These are phyloP conservation scores for Beta corolliflora DNA, from an alignment of 179 eudicot genomes.

Conservation along the genomic window DNA sequence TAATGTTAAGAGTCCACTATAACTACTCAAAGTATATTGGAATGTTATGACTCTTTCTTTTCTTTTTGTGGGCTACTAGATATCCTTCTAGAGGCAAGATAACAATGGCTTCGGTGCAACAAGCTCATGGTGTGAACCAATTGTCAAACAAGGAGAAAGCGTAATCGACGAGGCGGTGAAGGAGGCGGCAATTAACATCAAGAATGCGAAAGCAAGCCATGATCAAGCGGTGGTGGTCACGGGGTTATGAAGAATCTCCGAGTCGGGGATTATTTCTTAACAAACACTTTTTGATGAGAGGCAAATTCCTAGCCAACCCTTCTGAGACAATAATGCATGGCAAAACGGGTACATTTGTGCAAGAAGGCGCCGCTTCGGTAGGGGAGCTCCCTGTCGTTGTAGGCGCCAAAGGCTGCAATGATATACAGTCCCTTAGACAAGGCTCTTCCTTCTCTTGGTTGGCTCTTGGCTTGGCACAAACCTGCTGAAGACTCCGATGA, in stretches of 20 bases:
- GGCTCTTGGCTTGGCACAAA: constrained; percentile 10
- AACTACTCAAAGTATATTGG: no score
- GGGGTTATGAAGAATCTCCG: neutral
- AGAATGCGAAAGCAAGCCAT: neutral
- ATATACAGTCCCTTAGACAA: neutral
- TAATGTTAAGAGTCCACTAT: no score
- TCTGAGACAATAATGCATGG: neutral
- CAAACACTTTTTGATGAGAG: neutral
- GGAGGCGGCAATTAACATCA: neutral
- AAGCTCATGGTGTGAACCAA: neutral
- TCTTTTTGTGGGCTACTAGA: no score
- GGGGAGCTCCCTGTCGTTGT: neutral
- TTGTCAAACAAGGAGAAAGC: neutral
- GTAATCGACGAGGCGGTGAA: neutral
- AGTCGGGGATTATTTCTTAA: neutral
- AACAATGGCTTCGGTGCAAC: constrained; percentile 1
- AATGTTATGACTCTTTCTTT: no score
- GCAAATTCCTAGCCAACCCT: neutral
- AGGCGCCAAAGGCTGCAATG: neutral
- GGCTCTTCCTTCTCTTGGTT: constrained; percentile 3
- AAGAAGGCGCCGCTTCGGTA: no score
- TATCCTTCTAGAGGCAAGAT: neutral
- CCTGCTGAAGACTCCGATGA: neutral
- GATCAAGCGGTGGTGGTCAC: neutral
- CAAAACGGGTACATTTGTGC: neutral